These are phyloP conservation scores for Pseudogymnoascus sp. DNA, from an alignment of 2,329 filamentous ascomycete species.

Conservation along the genomic window DNA sequence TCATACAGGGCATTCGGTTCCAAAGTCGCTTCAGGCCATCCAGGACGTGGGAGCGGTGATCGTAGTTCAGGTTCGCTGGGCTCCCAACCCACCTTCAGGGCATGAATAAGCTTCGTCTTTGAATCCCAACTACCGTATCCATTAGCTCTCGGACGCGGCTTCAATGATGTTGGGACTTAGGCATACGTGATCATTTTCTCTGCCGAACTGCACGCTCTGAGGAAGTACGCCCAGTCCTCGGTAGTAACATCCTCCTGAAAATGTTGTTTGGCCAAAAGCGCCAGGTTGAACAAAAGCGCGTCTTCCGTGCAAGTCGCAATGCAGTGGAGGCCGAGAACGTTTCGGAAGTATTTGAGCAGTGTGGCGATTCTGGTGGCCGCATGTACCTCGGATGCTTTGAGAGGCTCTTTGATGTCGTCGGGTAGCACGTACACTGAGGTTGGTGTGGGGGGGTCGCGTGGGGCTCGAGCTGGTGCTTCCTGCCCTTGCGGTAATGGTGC, in stretches of 20 bases:
- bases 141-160: neutral
- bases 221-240: neutral
- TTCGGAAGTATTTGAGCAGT: neutral
- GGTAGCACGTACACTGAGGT: neutral
- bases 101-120: neutral
- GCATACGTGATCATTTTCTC: neutral
- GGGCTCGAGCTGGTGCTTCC: neutral
- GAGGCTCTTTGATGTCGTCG: neutral
- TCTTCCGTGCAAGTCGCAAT: neutral
- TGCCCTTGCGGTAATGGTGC: neutral
- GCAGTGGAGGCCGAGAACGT: neutral
- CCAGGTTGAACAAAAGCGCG: neutral
- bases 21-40: no score
- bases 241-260: neutral
- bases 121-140: neutral
- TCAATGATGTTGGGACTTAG: no score
- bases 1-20: no score
- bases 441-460: neutral
- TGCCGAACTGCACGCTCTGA: neutral
- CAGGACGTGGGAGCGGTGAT: neutral
- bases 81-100: neutral
- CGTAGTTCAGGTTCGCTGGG: neutral
- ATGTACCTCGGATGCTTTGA: neutral
- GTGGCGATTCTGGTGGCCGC: neutral
- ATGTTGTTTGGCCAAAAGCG: neutral